Evolutionary conservation across 1,139 yeast species (phyloP), one percentile per base, ranked within the genome.

Genomic region (Kodamaea alishanica): DNA sequence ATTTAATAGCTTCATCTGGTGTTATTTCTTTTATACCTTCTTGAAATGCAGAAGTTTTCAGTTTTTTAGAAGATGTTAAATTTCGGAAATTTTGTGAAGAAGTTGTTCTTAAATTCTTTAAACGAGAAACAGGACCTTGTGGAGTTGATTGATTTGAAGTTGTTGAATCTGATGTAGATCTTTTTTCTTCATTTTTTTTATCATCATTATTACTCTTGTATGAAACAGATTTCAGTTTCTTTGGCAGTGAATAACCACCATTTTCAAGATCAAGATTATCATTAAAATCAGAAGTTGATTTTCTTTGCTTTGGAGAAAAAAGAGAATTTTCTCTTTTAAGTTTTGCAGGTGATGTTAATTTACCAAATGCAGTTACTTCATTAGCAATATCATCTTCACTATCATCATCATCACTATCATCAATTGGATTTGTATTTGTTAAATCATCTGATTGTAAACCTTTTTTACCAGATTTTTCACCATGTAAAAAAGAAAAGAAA

Each of bases 1-100:
- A 66, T 50, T 79, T 79, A 35, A 84, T 77, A 0, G 97, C 85
- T 33, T 87, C 88, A 46, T 77, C 80, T 0, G 96, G 96, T 0
- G 84, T 73, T 22, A 87, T 73, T 15, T 67, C 72, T 52, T 90
- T 73, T 34, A 92, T 85, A 9, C 98, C 98, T 64, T 92, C 98
- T 54, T 82, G 81, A 62, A 92, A 92, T 0, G 97, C 98, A 0
- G 96, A 83, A 0, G 97, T 90, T 46, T 79, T 74, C 84, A 81
- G 63, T 61, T 77, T 73, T 50, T 67, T 70, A 40, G 70, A 67
- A 8, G 64, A 61, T 0, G 75, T 67, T 32, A 70, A 58, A 40
- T 51, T 68, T 39, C 66, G 62, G 57, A 72, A 70, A 43, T 70
- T 72, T 39, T 66, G 73, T 5, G 75, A 67, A 1, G 74, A 67